phyloP scores from a whole-genome alignment of 176 grass and related monocot genomes.

The Hyparrhenia diplandra region DNA sequence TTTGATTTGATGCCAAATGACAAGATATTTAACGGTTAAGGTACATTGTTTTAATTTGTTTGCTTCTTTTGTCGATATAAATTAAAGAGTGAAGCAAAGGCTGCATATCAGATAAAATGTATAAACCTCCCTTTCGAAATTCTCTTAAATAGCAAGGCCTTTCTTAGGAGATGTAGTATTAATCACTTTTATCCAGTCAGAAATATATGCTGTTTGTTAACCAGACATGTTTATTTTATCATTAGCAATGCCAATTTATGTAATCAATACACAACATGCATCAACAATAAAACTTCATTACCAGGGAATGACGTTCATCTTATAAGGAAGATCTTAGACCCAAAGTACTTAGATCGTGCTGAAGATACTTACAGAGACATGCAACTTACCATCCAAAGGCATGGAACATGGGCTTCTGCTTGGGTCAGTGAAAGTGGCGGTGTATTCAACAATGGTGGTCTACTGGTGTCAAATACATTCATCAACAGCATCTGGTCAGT shows the following conservation, averaged over 20 bases:
- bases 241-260: background rate
- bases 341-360: slow-evolving; percentile 49
- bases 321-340: slow-evolving; percentile 60
- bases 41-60: background rate
- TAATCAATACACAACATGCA: background rate
- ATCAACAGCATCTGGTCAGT: slow-evolving; percentile 68
- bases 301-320: slow-evolving; percentile 58
- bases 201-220: background rate
- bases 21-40: background rate
- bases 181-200: background rate
- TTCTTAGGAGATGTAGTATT: too few relatives aligned
- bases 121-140: background rate
- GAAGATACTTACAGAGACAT: slow-evolving; percentile 58
- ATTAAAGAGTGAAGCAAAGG: background rate
- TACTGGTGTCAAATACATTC: slow-evolving; percentile 63
- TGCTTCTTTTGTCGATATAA: background rate
- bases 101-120: background rate
- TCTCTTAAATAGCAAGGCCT: too few relatives aligned
- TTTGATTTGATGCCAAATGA: slow-evolving; percentile 3
- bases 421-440: slow-evolving; percentile 82
- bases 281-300: background rate
- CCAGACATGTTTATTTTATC: background rate
- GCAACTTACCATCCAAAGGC: slow-evolving; percentile 68
- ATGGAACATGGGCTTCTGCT: slow-evolving; percentile 62
- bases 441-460: slow-evolving; percentile 67